Evolutionary conservation across 257 asterid species (phyloP).

Genomic region (Plantago elongata): DNA sequence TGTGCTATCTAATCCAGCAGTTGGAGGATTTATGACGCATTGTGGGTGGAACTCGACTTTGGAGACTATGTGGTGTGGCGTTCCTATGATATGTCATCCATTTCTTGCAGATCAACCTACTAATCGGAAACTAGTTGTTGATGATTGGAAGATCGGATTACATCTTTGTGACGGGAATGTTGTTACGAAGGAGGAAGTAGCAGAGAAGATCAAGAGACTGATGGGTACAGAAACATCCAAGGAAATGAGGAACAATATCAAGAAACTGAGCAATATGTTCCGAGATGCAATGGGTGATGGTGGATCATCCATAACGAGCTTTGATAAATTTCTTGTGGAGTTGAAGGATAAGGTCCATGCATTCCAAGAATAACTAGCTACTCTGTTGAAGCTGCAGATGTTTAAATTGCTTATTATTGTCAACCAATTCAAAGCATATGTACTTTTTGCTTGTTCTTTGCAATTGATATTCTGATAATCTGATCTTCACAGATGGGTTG

Average conservation of each 20-base stretch:
- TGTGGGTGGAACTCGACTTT: constrained; percentile 30
- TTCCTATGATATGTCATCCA: constrained; percentile 28
- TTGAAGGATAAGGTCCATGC: background rate
- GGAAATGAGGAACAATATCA: background rate
- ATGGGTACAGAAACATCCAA: background rate
- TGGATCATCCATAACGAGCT: constrained; percentile 10
- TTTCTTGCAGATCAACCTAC: constrained; percentile 21
- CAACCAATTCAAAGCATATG: no score
- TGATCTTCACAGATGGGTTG: no score
- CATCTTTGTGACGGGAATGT: constrained; percentile 20
- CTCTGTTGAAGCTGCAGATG: no score
- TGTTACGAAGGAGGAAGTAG: constrained; percentile 20
- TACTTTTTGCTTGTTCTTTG: no score
- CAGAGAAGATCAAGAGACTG: constrained; percentile 14
- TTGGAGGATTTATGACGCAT: constrained; percentile 25
- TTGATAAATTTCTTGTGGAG: background rate
- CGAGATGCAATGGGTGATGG: background rate
- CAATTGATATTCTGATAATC: no score
- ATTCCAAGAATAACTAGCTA: no score
- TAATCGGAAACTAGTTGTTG: constrained; percentile 26
- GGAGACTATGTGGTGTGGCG: constrained; percentile 25
- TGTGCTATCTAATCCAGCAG: constrained; percentile 17
- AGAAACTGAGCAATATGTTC: constrained; percentile 2
- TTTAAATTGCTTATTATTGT: no score
- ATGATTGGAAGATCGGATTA: constrained; percentile 31